Evolutionary conservation across 805 yeast species (phyloP).

Genomic region (Candida morakotiae): DNA sequence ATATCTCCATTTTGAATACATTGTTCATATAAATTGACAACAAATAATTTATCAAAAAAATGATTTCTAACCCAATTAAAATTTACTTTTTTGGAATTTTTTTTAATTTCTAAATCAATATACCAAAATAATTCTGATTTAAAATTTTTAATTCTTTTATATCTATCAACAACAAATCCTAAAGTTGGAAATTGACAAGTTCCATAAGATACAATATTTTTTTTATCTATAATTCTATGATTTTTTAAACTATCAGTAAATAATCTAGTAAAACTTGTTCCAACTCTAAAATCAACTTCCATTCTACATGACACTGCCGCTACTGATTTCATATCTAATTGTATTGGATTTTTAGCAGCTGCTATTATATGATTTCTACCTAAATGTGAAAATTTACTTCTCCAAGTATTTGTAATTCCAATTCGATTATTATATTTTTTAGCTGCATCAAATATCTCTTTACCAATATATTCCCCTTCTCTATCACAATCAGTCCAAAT

Average conservation of each 20-base stretch:
- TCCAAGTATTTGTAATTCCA: constrained; percentile 42
- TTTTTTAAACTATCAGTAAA: constrained; percentile 53
- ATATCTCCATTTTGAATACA: constrained; percentile 46
- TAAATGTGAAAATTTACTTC: constrained; percentile 86
- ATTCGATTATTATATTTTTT: constrained; percentile 44
- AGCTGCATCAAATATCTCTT: constrained; percentile 75
- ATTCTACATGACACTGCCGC: constrained; percentile 83
- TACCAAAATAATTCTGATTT: constrained; percentile 79
- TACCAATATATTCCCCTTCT: constrained; percentile 92
- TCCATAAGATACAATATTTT: constrained; percentile 68
- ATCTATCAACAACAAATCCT: constrained; percentile 94
- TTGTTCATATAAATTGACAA: constrained; percentile 60
- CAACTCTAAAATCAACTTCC: constrained; percentile 86
- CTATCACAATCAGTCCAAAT: constrained; percentile 99
- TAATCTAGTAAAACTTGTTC: constrained; percentile 82
- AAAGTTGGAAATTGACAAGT: constrained; percentile 94
- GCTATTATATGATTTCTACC: constrained; percentile 67
- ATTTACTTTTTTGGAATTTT: constrained; percentile 33
- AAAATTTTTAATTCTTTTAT: constrained; percentile 67
- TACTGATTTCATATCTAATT: constrained; percentile 63
- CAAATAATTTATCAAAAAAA: constrained; percentile 69
- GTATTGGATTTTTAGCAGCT: constrained; percentile 70
- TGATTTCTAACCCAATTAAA: constrained; percentile 73
- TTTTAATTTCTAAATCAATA: constrained; percentile 50
- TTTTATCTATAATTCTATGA: constrained; percentile 23